Evolutionary conservation across 1,139 yeast species (phyloP), one percentile per base, ranked within the genome.

Genomic region (Kazachstania sp.): DNA sequence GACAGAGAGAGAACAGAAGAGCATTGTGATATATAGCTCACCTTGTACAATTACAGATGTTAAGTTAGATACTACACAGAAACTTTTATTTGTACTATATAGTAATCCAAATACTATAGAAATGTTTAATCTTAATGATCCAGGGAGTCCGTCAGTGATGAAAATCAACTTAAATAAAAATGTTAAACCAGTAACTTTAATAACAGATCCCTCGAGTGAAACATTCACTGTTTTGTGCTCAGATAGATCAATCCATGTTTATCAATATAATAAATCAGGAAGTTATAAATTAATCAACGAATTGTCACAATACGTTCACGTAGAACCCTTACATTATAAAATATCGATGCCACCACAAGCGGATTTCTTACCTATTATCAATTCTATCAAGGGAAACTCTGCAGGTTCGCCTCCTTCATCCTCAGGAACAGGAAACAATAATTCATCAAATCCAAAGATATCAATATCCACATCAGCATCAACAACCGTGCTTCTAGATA

Each of bases 321-420:
- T 60, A 15, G 52, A 55, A 39, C 67, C 66, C 8, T 38, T 63
- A 40, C 60, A 56, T 44, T 63, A 64, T 47, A 58, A 52, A 37
- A 58, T 64, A 15, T 49, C 61, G 9, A 63, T 64, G 68, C 59
- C 66, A 4, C 68, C 68, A 5, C 66, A 62, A 44, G 66, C 56
- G 2, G 54, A 61, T 47, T 35, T 51, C 9, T 36, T 63, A 4
- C 68, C 68, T 1, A 51, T 63, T 13, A 54, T 61, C 13, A 64
- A 63, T 47, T 56, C 66, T 3, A 49, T 63, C 19, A 60, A 64
- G 44, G 54, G 58, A 7, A 50, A 51, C n/a, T 48, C 57, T 13
- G 46, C 61, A 1, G 49, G 61, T 19, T 32, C 36, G 6, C 9
- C 36, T 7, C 19, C 36, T 9, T 32, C 36, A 7, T 32, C 36